A percentile compares a stretch with the other conserved stretches of the same genome.
Conservation (phyloP, 179 eudicot genomes). For the Corrigiola litoralis region DNA sequence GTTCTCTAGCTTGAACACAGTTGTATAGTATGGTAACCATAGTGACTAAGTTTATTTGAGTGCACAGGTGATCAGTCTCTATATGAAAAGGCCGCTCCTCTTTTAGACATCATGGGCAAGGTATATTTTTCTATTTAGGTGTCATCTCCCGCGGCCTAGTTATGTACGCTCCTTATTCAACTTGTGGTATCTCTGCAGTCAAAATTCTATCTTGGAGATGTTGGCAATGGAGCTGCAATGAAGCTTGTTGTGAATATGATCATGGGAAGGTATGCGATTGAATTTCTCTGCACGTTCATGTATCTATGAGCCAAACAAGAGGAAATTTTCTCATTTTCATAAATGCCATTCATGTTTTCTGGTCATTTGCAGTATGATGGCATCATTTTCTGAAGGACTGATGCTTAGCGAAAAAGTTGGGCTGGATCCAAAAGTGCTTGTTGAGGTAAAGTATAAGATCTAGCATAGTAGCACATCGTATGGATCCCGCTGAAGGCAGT, state of each 20-base stretch:
- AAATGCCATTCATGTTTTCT: not conserved
- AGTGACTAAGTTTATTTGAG: not conserved
- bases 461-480: too few species aligned
- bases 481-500: too few species aligned
- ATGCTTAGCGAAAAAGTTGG: constrained; percentile 87
- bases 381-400: constrained; percentile 93
- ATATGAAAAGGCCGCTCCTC: constrained; percentile 59
- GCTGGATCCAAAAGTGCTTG: constrained; percentile 72
- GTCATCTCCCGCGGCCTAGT: not conserved
- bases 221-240: constrained; percentile 99
- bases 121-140: constrained; percentile 26
- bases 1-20: not conserved
- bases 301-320: not conserved
- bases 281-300: not conserved
- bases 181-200: constrained; percentile 44
- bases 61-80: constrained; percentile 72
- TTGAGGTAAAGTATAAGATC: constrained; percentile 87
- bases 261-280: constrained; percentile 79
- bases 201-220: constrained; percentile 88
- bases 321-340: not conserved
- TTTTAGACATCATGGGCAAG: constrained; percentile 96
- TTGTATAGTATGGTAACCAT: not conserved
- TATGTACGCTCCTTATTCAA: not conserved
- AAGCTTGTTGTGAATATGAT: constrained; percentile 98
- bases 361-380: constrained; percentile 73